These are phyloP conservation scores for Clonostachys solani DNA, from an alignment of 2,329 filamentous ascomycete genomes.

Conservation along the genomic window DNA sequence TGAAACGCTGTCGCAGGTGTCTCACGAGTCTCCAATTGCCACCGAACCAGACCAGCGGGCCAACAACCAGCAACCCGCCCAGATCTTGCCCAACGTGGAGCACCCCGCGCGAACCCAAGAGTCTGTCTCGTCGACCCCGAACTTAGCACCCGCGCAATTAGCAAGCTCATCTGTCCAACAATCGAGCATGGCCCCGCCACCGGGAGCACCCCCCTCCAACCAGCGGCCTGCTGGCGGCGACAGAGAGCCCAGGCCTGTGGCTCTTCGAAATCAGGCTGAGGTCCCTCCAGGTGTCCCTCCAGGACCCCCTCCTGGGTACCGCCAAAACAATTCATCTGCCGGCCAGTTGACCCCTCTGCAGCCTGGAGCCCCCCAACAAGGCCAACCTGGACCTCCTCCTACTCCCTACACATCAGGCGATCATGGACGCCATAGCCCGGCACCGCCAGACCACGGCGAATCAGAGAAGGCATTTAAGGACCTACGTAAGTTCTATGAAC, in stretches of 20 bases:
- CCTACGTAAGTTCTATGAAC: slow-evolving; percentile 35
- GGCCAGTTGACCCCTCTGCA: slow-evolving; percentile 38
- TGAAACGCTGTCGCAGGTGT: slow-evolving; percentile 59
- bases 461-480: slow-evolving; percentile 54
- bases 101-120: slow-evolving; percentile 31
- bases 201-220: slow-evolving; percentile 33
- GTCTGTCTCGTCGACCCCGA: slow-evolving; percentile 17
- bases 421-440: slow-evolving; percentile 52
- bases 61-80: slow-evolving; percentile 34
- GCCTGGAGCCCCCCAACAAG: slow-evolving; percentile 12
- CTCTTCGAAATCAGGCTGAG: slow-evolving; percentile 28
- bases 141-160: slow-evolving; percentile 18
- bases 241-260: slow-evolving; percentile 29
- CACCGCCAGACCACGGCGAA: slow-evolving; percentile 41
- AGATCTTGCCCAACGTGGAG: slow-evolving; percentile 36
- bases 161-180: slow-evolving; percentile 20
- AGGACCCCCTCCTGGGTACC: slow-evolving; percentile 46
- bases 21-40: slow-evolving; percentile 51
- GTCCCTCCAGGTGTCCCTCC: slow-evolving; percentile 13
- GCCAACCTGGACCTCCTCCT: slow-evolving; percentile 19
- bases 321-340: slow-evolving; percentile 37
- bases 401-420: slow-evolving; percentile 34
- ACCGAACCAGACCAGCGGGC: slow-evolving; percentile 41
- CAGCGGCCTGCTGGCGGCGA: slow-evolving; percentile 47
- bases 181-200: slow-evolving; percentile 40